Conservation (phyloP, 73 alveolate species). For the Tetrahymena malaccensis region DNA sequence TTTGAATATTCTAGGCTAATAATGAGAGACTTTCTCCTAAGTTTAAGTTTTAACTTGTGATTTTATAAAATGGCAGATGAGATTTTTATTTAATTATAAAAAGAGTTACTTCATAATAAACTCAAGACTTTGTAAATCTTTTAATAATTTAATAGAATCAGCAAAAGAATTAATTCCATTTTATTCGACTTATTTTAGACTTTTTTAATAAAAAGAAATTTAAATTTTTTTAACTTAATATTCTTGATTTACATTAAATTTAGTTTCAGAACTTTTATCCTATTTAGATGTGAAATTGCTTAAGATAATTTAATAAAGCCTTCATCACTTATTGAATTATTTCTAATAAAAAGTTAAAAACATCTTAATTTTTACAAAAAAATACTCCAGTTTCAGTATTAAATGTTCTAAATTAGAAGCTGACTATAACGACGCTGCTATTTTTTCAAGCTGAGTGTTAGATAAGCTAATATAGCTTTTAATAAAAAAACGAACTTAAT, state of each 20-base stretch:
- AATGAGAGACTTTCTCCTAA: neutral
- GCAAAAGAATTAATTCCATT: neutral
- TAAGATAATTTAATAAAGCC: neutral
- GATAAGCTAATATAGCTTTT: neutral
- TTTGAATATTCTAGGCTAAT: neutral
- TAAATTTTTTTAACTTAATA: no score
- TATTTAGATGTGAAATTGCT: neutral
- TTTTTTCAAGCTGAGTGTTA: neutral
- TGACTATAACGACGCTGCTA: neutral
- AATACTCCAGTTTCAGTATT: neutral
- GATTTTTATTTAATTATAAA: no score
- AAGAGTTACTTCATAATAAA: neutral
- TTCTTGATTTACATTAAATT: neutral
- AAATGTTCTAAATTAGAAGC: no score
- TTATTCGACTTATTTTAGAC: neutral
- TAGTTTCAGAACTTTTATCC: neutral
- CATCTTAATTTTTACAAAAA: no score
- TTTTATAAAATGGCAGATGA: no score
- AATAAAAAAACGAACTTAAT: no score
- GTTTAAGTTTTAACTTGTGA: neutral
- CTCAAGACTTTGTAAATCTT: neutral
- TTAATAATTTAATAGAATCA: neutral
- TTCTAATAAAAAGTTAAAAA: neutral
- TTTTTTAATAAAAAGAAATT: no score
- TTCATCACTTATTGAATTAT: neutral